These are phyloP conservation scores for Schwanniomyces yamadae DNA, from an alignment of 805 yeast genomes.

Conservation along the genomic window DNA sequence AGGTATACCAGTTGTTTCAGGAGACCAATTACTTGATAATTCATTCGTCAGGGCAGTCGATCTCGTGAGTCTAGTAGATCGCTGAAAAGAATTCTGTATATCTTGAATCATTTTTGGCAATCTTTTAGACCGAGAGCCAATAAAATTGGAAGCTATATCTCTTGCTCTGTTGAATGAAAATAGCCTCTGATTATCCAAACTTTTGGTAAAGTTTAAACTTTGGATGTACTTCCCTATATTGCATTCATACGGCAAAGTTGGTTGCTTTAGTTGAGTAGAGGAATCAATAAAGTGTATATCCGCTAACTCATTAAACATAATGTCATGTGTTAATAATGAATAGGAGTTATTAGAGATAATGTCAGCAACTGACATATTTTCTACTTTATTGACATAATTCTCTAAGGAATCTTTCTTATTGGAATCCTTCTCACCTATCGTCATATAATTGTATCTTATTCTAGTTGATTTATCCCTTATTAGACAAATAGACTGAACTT, in stretches of 20 bases:
- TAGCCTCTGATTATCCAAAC: constrained; percentile 1
- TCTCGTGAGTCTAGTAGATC: constrained; percentile 18
- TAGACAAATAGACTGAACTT: constrained; percentile 42
- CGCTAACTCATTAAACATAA: constrained; percentile 32
- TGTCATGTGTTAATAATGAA: constrained; percentile 27
- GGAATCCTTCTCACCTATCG: neutral
- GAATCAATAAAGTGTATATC: constrained; percentile 35
- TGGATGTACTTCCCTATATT: constrained; percentile 26
- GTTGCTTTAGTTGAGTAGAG: constrained; percentile 23
- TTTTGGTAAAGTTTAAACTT: neutral
- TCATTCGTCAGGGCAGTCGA: constrained; percentile 5
- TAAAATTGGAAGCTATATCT: constrained; percentile 16
- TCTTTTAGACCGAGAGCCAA: constrained; percentile 36
- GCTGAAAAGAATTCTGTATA: constrained; percentile 11
- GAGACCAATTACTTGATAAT: neutral
- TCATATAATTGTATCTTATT: neutral
- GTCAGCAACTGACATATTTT: constrained; percentile 29
- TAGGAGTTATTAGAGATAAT: constrained; percentile 22
- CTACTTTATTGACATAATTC: constrained; percentile 14
- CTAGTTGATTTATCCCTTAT: neutral
- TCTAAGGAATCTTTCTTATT: neutral
- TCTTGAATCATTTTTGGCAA: constrained; percentile 30
- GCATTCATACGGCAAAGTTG: constrained; percentile 39
- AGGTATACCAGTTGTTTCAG: constrained; percentile 29
- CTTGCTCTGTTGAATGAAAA: constrained; percentile 13